These are phyloP conservation scores for Colletotrichum simmondsii DNA, from an alignment of 2,329 filamentous ascomycete genomes.

Conservation along the genomic window DNA sequence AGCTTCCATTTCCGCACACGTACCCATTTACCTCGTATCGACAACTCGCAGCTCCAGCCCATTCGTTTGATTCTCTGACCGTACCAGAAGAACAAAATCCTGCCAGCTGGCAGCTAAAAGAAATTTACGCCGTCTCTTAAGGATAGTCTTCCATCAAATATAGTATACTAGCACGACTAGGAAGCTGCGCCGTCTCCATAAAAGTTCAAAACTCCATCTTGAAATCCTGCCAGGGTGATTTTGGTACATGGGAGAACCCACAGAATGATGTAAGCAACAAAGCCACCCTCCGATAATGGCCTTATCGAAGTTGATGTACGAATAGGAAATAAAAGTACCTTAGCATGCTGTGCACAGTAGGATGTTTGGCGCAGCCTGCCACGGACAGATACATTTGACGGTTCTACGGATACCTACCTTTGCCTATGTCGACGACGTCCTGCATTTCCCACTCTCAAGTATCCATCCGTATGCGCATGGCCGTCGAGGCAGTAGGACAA, in stretches of 20 bases:
- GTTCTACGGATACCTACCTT: neutral
- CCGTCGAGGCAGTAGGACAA: neutral
- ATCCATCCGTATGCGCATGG: neutral
- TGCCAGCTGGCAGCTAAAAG: neutral
- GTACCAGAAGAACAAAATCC: neutral
- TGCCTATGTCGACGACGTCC: neutral
- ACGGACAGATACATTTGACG: neutral
- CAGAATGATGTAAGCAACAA: constrained; percentile 6
- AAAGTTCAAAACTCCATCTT: neutral
- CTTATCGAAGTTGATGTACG: neutral
- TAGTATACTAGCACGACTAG: neutral
- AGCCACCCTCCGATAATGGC: neutral
- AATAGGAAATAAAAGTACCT: neutral
- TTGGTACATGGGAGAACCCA: constrained; percentile 1
- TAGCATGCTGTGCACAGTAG: neutral
- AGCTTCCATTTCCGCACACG: constrained; percentile 9
- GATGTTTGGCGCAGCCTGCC: neutral
- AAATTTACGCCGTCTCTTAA: neutral
- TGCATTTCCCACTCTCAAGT: neutral
- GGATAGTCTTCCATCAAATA: neutral
- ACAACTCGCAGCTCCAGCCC: neutral
- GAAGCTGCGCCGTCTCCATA: constrained; percentile 4
- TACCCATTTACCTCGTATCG: constrained; percentile 25
- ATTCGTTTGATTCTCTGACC: neutral
- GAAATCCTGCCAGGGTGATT: neutral